Evolutionary conservation across 805 yeast genomes (phyloP).

Genomic region (Debaryomyces castellii): DNA sequence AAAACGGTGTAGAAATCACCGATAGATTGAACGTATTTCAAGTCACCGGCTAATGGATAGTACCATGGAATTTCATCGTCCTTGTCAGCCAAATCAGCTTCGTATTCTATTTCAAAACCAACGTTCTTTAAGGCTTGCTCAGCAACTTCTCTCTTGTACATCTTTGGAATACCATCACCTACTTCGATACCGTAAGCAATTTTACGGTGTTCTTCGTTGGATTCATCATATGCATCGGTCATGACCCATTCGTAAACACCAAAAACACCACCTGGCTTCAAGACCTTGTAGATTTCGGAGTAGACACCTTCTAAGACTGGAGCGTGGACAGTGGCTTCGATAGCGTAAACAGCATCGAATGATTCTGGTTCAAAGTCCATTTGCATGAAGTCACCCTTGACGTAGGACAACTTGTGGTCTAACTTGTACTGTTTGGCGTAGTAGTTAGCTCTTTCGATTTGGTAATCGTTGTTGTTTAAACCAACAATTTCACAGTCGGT

Average conservation of each 20-base stretch:
- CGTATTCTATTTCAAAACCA: conserved; percentile 79
- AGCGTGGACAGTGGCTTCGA: conserved; percentile 98
- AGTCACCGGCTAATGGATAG: conserved; percentile 93
- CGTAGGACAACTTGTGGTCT: conserved; percentile 74
- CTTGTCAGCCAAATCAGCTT: conserved; percentile 78
- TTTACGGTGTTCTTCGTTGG: conserved; percentile 84
- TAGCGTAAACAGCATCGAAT: conserved; percentile 96
- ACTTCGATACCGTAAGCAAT: conserved; percentile 96
- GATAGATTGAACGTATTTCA: conserved; percentile 79
- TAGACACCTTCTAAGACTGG: conserved; percentile 96
- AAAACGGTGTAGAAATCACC: conserved; percentile 79
- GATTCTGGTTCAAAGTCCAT: conserved; percentile 91
- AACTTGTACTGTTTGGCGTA: conserved; percentile 69
- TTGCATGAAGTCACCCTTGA: conserved; percentile 98
- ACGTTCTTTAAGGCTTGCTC: conserved; percentile 79
- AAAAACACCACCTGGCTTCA: conserved; percentile 96
- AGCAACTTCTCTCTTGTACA: conserved; percentile 85
- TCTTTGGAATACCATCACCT: conserved; percentile 98
- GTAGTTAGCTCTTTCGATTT: conserved; percentile 85
- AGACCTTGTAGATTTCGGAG: conserved; percentile 87
- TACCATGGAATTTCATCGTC: conserved; percentile 94
- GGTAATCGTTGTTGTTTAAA: conserved; percentile 94
- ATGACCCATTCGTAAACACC: conserved; percentile 99
- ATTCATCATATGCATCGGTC: conserved; percentile 91
- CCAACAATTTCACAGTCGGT: conserved; percentile 87